Evolutionary conservation across 148 eudicot genomes (phyloP).

Genomic region (Persicaria tinctoria): DNA sequence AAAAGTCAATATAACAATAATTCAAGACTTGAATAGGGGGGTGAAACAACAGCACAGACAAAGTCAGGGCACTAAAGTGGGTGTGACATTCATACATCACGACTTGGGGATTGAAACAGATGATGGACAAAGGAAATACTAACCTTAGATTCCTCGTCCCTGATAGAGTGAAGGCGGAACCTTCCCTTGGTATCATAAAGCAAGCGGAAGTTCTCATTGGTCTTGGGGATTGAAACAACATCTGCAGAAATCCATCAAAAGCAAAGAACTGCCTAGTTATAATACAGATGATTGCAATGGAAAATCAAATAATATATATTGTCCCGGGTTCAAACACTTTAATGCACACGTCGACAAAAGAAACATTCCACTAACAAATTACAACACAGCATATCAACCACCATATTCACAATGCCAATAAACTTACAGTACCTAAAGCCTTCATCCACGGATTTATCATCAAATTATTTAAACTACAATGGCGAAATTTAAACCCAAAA

Average conservation of each 20-base stretch:
- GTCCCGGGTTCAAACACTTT: not conserved
- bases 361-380: no score
- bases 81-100: not conserved
- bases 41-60: no score
- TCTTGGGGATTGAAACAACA: slow-evolving; percentile 14
- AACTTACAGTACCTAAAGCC: not conserved
- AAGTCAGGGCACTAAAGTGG: no score
- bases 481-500: not conserved
- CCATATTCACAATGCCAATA: not conserved
- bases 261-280: not conserved
- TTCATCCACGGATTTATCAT: not conserved
- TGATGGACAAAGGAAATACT: not conserved
- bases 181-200: slow-evolving; percentile 14
- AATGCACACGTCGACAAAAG: not conserved
- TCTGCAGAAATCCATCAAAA: not conserved
- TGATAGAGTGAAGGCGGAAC: slow-evolving; percentile 14
- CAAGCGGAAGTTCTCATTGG: slow-evolving; percentile 14
- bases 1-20: not conserved
- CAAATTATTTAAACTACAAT: not conserved
- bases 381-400: not conserved
- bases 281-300: not conserved
- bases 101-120: not conserved
- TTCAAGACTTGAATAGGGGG: not conserved
- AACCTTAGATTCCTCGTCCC: slow-evolving; percentile 14
- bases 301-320: not conserved